Conservation (phyloP, 1,139 yeast genomes). For the Geotrichum histeridarum region DNA sequence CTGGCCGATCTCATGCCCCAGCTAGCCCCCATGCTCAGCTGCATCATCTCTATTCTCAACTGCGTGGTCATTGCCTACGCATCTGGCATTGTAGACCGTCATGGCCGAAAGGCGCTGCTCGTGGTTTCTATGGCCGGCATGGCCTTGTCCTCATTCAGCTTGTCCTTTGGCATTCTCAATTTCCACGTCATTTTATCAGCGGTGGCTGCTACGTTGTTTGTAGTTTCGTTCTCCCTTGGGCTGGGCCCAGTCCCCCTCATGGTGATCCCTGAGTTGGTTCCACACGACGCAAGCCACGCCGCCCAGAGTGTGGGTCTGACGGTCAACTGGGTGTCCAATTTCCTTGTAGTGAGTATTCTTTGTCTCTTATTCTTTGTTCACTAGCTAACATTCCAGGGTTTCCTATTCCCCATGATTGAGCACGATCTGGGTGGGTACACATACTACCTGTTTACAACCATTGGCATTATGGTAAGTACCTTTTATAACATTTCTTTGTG, state of each 20-base stretch:
- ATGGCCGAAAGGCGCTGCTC: conserved; percentile 75
- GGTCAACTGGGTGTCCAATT: conserved; percentile 87
- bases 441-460: conserved; percentile 64
- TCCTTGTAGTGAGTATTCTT: conserved; percentile 36
- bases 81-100: conserved; percentile 66
- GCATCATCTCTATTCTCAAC: conserved; percentile 68
- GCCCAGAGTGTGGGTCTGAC: conserved; percentile 94
- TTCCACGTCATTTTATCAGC: conserved; percentile 53
- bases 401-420: conserved; percentile 69
- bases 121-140: conserved; percentile 59
- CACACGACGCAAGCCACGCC: conserved; percentile 66
- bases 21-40: conserved; percentile 63
- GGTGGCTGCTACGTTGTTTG: conserved; percentile 63
- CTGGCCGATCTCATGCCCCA: conserved; percentile 64
- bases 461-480: conserved; percentile 14
- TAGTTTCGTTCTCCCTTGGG: conserved; percentile 83
- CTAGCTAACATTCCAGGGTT: conserved; percentile 42
- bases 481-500: neutral
- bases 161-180: conserved; percentile 60
- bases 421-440: conserved; percentile 66
- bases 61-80: conserved; percentile 66
- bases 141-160: conserved; percentile 58
- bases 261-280: conserved; percentile 83
- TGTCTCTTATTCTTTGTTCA: neutral
- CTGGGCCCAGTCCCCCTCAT: conserved; percentile 93